phyloP scores from a whole-genome alignment of 1,139 yeast species.

The Diutina ranongensis region DNA sequence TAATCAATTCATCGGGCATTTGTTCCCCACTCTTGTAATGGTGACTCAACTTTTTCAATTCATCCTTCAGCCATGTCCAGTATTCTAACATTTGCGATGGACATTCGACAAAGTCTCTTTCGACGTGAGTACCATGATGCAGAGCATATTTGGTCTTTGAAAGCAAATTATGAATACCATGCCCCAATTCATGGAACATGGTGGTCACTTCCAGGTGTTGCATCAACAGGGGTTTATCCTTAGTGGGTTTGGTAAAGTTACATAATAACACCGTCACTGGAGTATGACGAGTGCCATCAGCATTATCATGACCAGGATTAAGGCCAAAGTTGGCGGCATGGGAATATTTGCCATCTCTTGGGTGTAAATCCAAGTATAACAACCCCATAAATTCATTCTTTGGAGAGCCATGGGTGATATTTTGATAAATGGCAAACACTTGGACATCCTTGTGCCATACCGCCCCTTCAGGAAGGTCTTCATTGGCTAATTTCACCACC shows the following conservation, averaged over 20 bases:
- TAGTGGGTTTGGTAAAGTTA: conserved; percentile 70
- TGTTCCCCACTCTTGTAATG: conserved; percentile 56
- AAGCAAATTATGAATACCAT: conserved; percentile 71
- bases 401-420: conserved; percentile 27
- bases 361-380: conserved; percentile 72
- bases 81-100: conserved; percentile 85
- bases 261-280: conserved; percentile 71
- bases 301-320: conserved; percentile 45
- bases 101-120: conserved; percentile 82
- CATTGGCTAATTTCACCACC: conserved; percentile 39
- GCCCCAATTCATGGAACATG: conserved; percentile 84
- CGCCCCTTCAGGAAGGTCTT: conserved; percentile 15
- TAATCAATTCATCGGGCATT: conserved; percentile 47
- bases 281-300: conserved; percentile 38
- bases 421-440: conserved; percentile 63
- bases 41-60: conserved; percentile 45
- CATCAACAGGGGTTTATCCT: conserved; percentile 60
- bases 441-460: conserved; percentile 74
- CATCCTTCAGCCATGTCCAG: conserved; percentile 72
- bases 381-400: conserved; percentile 59
- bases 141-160: conserved; percentile 53
- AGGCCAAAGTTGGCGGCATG: conserved; percentile 80
- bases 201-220: conserved; percentile 74
- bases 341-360: conserved; percentile 76
- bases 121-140: conserved; percentile 67